phyloP scores from a whole-genome alignment of 2,329 filamentous ascomycete genomes.

The Ceratocystis albifundus region DNA sequence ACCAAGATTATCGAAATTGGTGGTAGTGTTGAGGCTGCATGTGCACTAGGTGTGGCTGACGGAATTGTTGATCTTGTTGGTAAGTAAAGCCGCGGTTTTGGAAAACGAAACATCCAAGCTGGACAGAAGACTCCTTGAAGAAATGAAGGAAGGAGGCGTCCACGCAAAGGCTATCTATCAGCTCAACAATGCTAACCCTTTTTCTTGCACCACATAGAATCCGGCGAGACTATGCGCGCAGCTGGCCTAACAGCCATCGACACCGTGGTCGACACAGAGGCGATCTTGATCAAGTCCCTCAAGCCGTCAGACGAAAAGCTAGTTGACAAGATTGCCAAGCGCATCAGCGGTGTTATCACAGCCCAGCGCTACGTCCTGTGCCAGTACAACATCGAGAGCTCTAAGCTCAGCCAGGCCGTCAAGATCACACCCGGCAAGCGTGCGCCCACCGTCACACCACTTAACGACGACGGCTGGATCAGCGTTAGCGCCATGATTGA shows the following conservation, averaged over 20 bases:
- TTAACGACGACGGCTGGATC: conserved; percentile 85
- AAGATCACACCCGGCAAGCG: conserved; percentile 86
- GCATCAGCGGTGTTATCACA: conserved; percentile 88
- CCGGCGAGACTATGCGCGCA: conserved; percentile 94
- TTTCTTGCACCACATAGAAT: conserved; percentile 47
- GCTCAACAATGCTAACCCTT: background rate
- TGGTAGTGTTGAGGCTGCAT: conserved; percentile 93
- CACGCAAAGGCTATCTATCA: no score
- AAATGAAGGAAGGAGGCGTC: no score
- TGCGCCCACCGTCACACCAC: conserved; percentile 77
- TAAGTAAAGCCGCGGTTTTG: conserved; percentile 38
- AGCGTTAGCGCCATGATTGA: conserved; percentile 91
- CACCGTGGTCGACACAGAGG: conserved; percentile 78
- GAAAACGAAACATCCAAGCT: background rate
- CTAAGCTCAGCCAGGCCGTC: conserved; percentile 52
- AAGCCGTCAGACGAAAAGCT: conserved; percentile 67
- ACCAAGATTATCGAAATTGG: conserved; percentile 92
- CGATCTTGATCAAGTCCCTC: conserved; percentile 85
- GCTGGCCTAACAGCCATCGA: conserved; percentile 89
- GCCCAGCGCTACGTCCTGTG: conserved; percentile 90
- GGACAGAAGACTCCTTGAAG: no score
- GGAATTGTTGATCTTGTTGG: conserved; percentile 96
- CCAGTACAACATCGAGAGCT: conserved; percentile 83
- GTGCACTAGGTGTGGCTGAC: conserved; percentile 87
- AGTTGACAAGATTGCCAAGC: conserved; percentile 70